Conservation (phyloP, 306 rosid genomes). For the Cicer chorassanicum region DNA sequence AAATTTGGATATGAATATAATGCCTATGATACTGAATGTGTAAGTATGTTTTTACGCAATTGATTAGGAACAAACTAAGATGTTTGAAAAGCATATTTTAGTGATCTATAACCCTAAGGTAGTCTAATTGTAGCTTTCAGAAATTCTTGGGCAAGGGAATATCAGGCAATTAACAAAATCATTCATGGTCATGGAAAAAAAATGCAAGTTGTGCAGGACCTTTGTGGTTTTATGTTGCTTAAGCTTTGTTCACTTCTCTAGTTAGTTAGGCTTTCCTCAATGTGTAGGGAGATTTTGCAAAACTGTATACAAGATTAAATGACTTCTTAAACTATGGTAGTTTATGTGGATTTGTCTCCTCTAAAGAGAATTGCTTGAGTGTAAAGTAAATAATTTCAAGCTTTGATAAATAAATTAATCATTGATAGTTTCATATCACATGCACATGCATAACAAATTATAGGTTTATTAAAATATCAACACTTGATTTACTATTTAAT, state of each 20-base stretch:
- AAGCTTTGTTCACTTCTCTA: too few relatives aligned
- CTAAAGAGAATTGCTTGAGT: neutral
- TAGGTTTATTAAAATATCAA: neutral
- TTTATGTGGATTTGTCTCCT: neutral
- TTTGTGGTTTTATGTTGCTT: neutral
- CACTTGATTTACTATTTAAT: neutral
- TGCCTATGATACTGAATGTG: neutral
- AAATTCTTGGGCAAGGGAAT: neutral
- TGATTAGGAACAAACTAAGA: neutral
- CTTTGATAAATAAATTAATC: neutral
- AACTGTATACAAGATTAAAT: neutral
- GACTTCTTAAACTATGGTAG: neutral
- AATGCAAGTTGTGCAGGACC: neutral
- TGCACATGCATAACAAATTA: neutral
- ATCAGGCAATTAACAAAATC: slow-evolving; percentile 14
- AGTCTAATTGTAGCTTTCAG: neutral
- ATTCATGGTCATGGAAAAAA: neutral
- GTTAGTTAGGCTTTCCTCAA: too few relatives aligned
- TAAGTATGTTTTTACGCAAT: neutral
- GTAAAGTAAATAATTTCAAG: neutral
- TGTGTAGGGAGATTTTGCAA: neutral
- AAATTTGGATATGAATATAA: slow-evolving; percentile 8
- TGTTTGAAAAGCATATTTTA: slow-evolving; percentile 4
- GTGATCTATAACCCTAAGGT: slow-evolving; percentile 1
- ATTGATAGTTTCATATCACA: neutral